These are phyloP conservation scores for Volvox carteri DNA, from an alignment of 163 green algal species.

Conservation along the genomic window DNA sequence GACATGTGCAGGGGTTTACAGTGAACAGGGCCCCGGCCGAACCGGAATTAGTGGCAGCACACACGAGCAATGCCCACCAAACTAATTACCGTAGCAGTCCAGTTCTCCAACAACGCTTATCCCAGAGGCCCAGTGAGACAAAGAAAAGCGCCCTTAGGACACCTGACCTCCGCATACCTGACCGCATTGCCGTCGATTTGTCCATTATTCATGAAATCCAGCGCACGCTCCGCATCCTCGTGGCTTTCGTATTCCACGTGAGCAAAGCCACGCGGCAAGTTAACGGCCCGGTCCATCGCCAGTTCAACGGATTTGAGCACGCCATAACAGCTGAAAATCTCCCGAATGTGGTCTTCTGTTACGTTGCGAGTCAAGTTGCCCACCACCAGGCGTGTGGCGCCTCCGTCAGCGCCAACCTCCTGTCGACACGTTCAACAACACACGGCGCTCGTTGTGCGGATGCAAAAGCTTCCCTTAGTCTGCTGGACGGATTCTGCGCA, in stretches of 20 bases:
- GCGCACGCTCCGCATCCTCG: slow-evolving; percentile 80
- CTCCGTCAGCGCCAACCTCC: not conserved
- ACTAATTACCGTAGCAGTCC: too few relatives aligned
- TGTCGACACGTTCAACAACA: too few relatives aligned
- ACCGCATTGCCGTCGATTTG: slow-evolving; percentile 91
- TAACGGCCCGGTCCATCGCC: slow-evolving; percentile 81
- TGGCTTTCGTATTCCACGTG: slow-evolving; percentile 83
- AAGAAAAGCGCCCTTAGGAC: too few relatives aligned
- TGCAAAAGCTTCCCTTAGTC: too few relatives aligned
- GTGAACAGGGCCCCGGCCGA: too few relatives aligned
- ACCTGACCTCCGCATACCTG: slow-evolving; percentile 64
- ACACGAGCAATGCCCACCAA: too few relatives aligned
- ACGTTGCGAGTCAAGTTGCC: slow-evolving; percentile 91
- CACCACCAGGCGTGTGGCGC: slow-evolving; percentile 76
- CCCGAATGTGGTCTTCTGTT: slow-evolving; percentile 81
- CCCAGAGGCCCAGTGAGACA: too few relatives aligned
- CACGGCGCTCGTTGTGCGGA: too few relatives aligned
- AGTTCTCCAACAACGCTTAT: too few relatives aligned
- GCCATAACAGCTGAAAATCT: slow-evolving; percentile 89
- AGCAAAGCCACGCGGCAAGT: slow-evolving; percentile 87
- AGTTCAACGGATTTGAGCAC: slow-evolving; percentile 76
- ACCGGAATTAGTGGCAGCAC: too few relatives aligned
- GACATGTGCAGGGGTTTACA: too few relatives aligned
- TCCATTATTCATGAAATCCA: slow-evolving; percentile 87
- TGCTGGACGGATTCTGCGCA: too few relatives aligned